Evolutionary conservation across 176 grass and related monocot genomes (phyloP).

Genomic region (Dendrocalamus sinicus): DNA sequence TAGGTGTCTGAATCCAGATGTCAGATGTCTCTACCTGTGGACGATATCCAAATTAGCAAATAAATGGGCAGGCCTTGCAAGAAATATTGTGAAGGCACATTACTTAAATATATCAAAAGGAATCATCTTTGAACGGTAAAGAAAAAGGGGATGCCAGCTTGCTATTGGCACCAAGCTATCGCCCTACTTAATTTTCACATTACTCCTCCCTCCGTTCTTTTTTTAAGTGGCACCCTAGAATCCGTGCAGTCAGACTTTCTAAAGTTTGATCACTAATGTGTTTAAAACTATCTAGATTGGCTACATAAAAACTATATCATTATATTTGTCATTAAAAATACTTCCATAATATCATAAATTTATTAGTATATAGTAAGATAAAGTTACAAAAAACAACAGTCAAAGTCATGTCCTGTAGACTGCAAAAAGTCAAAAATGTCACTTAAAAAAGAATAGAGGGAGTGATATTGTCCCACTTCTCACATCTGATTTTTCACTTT

Average conservation of each 20-base stretch:
- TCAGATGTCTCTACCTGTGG: slow-evolving; percentile 71
- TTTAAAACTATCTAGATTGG: no score
- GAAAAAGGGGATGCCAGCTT: neutral
- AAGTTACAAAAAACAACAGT: no score
- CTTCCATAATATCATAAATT: no score
- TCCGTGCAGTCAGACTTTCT: no score
- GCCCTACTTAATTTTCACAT: neutral
- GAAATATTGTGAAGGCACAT: neutral
- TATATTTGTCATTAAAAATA: no score
- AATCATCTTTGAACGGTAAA: neutral
- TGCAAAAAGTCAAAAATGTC: no score
- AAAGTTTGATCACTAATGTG: no score
- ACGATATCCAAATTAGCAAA: slow-evolving; percentile 19
- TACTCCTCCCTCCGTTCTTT: neutral
- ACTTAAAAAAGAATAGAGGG: no score
- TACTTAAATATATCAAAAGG: neutral
- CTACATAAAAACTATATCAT: no score
- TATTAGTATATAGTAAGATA: no score
- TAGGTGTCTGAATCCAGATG: slow-evolving; percentile 75
- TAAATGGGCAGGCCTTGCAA: neutral
- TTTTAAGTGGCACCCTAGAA: no score
- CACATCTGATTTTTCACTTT: neutral
- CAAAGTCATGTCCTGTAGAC: no score
- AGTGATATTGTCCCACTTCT: neutral
- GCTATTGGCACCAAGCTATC: neutral